phyloP scores from a whole-genome alignment of 1,284 basidiomycete species.

The Leccinum pachyderme region DNA sequence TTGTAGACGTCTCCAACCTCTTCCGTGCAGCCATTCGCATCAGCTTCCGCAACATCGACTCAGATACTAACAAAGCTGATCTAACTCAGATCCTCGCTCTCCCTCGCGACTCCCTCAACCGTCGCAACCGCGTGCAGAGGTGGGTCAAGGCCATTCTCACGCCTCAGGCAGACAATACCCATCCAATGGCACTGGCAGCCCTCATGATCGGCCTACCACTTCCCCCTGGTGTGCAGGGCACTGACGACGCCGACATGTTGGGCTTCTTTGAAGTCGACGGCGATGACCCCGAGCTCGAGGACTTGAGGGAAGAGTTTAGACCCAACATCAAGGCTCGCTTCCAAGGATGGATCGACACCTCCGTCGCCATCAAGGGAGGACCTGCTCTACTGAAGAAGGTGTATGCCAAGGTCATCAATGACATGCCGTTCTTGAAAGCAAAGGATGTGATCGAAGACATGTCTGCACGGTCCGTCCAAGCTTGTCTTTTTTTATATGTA shows the following conservation, averaged over 20 bases:
- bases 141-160: constrained; percentile 55
- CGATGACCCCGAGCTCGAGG: constrained; percentile 55
- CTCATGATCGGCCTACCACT: constrained; percentile 65
- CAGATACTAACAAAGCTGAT: constrained; percentile 38
- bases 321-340: constrained; percentile 56
- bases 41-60: constrained; percentile 49
- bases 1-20: constrained; percentile 43
- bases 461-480: constrained; percentile 42
- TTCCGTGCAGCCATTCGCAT: constrained; percentile 42
- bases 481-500: neutral
- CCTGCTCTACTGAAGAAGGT: constrained; percentile 36
- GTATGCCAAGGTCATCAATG: constrained; percentile 42
- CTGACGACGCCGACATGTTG: constrained; percentile 43
- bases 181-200: constrained; percentile 62
- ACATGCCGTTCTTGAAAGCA: constrained; percentile 56
- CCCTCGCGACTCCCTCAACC: constrained; percentile 33
- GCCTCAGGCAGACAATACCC: constrained; percentile 35
- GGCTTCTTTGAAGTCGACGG: constrained; percentile 52
- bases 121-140: constrained; percentile 45
- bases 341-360: constrained; percentile 50
- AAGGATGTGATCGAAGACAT: constrained; percentile 56
- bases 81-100: constrained; percentile 47
- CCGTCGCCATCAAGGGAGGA: constrained; percentile 37
- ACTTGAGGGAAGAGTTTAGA: constrained; percentile 56
- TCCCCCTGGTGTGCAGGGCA: constrained; percentile 32